phyloP scores from a whole-genome alignment of 2,329 filamentous ascomycete genomes.

The Triangularia setosa region DNA sequence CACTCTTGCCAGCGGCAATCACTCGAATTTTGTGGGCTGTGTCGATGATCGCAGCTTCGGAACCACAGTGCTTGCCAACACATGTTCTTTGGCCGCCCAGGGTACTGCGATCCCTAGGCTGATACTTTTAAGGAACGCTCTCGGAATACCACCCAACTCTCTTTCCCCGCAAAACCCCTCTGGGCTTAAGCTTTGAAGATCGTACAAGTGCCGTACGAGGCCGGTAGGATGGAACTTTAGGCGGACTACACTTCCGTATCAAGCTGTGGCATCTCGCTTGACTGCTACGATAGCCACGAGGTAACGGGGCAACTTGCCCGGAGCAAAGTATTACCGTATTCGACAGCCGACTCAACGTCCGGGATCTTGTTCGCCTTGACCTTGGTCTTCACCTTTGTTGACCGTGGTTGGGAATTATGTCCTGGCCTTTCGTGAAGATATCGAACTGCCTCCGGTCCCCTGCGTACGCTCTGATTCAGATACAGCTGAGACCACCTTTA shows the following conservation, averaged over 20 bases:
- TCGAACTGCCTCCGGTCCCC: conserved; percentile 9
- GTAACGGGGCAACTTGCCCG: conserved; percentile 3
- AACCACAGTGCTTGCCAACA: conserved; percentile 6
- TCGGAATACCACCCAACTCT: conserved; percentile 22
- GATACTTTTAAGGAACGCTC: conserved; percentile 8
- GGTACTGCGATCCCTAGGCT: conserved; percentile 13
- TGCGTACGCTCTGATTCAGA: conserved; percentile 4
- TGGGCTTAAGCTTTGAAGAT: conserved; percentile 21
- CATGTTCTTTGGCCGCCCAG: conserved; percentile 5
- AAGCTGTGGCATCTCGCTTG: conserved; percentile 8
- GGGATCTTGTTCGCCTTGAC: neutral
- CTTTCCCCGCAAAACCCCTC: conserved; percentile 21
- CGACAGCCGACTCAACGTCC: neutral
- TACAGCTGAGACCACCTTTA: neutral
- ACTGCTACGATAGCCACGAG: conserved; percentile 16
- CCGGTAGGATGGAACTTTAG: conserved; percentile 19
- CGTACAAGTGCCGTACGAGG: conserved; percentile 23
- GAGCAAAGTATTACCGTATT: neutral
- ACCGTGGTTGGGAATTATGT: neutral
- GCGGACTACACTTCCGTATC: conserved; percentile 21
- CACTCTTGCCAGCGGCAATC: neutral
- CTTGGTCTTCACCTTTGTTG: neutral
- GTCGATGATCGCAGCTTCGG: conserved; percentile 1
- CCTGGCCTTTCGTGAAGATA: neutral
- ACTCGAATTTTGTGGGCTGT: neutral